Conservation (phyloP, 2,329 filamentous ascomycete genomes). For the Epichloe gansuensis region DNA sequence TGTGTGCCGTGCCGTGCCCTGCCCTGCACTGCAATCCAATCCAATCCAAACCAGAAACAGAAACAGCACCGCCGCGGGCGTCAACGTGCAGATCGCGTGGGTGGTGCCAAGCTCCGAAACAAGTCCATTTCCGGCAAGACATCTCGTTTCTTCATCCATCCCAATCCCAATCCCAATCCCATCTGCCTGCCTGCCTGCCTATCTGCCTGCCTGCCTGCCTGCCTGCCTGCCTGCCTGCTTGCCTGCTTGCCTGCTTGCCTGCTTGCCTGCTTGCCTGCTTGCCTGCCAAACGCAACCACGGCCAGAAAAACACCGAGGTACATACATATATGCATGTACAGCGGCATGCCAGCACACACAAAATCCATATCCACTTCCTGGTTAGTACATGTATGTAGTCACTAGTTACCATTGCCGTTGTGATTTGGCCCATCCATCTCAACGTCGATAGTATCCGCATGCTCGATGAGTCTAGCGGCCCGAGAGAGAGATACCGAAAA, state of each 20-base stretch:
- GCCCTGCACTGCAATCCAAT: not conserved
- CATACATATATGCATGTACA: too few relatives aligned
- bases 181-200: too few relatives aligned
- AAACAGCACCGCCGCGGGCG: not conserved
- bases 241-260: too few relatives aligned
- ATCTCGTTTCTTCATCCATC: not conserved
- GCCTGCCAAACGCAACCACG: too few relatives aligned
- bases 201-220: too few relatives aligned
- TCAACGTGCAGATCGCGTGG: not conserved
- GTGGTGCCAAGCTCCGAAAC: not conserved
- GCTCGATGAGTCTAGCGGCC: conserved; percentile 4
- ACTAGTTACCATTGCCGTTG: not conserved
- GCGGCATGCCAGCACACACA: too few relatives aligned
- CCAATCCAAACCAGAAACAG: not conserved
- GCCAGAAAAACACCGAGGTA: too few relatives aligned
- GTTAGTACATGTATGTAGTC: too few relatives aligned
- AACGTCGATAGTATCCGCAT: conserved; percentile 1
- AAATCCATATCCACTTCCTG: too few relatives aligned
- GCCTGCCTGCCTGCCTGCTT: too few relatives aligned
- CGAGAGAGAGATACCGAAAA: not conserved
- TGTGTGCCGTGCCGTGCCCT: not conserved
- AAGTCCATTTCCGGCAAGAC: not conserved
- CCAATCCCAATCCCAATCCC: too few relatives aligned
- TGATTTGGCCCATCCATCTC: not conserved
- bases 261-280: too few relatives aligned